Evolutionary conservation across 768 basidiomycete genomes (phyloP).

Genomic region (Rickenella mellea): DNA sequence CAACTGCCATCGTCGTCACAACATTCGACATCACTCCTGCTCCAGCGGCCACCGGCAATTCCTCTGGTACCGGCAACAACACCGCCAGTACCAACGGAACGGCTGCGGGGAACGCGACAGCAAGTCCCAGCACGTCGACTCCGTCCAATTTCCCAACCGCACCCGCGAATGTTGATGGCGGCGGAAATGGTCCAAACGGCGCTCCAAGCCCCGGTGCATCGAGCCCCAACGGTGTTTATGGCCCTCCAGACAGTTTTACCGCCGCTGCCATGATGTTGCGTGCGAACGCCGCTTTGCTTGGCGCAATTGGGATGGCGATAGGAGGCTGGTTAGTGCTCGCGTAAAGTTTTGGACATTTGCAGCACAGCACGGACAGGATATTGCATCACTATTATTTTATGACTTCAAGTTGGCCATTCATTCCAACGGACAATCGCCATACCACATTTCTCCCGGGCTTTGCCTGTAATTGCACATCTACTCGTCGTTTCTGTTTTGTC

Average conservation of each 20-base stretch:
- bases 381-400: too few relatives aligned
- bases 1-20: constrained; percentile 29
- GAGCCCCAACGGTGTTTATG: constrained; percentile 38
- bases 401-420: too few relatives aligned
- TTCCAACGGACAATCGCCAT: too few relatives aligned
- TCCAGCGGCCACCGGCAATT: constrained; percentile 5
- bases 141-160: constrained; percentile 52
- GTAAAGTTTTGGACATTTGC: constrained; percentile 2
- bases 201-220: constrained; percentile 54
- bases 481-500: too few relatives aligned
- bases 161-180: constrained; percentile 42
- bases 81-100: constrained; percentile 11
- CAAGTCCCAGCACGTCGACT: constrained; percentile 22
- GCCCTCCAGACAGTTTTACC: constrained; percentile 62
- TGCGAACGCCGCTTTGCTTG: constrained; percentile 33
- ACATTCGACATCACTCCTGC: constrained; percentile 38
- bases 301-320: constrained; percentile 30
- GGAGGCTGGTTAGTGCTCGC: constrained; percentile 8
- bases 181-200: constrained; percentile 35
- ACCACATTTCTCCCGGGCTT: too few relatives aligned
- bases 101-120: constrained; percentile 6
- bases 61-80: constrained; percentile 12
- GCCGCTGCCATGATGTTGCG: constrained; percentile 42
- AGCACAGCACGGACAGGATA: too few relatives aligned
- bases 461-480: too few relatives aligned